Base-by-base conservation (phyloP, 768 basidiomycete species). In the Roridomyces roridus region DNA sequence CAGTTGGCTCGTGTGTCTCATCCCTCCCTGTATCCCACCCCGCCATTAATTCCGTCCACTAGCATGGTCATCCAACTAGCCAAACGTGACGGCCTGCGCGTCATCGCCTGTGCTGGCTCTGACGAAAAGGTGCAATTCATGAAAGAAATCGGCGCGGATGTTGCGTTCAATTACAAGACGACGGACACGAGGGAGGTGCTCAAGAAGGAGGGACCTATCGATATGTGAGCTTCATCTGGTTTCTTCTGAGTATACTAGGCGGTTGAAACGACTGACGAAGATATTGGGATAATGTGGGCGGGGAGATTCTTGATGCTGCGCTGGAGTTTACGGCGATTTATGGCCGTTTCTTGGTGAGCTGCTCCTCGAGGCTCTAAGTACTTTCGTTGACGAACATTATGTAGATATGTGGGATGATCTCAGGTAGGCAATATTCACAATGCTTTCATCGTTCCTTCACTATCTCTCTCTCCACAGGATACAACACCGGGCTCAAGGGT, bases 151-250 rank as follows among this genome's bases (percentile, higher is more conserved):
- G 89, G 88, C 0, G 82, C 83, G 0, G 88, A 91, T 62, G 79
- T 86, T 10, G 84, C 78, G 0, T 89, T 89, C 74, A 89, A 91
- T 68, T 90, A 88, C 73, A 88, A 92, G 77, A 89, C 80, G 0
- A 74, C 74, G 0, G 72, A 74, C 39, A 84, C 82, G 0, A 64
- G 64, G 1, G 81, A 85, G 17, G 72, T 87, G 3, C 71, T 92
- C 28, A 64, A 68, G 61, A 78, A 78, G 56, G 79, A 89, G 61
- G 87, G 87, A 0, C 77, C 77, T 6, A 70, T 81, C 26, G 73
- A 81, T 49, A 68, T 80, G 77, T 78, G 54, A n/a, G n/a, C n/a
- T n/a, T n/a, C n/a, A n/a, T n/a, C n/a, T 10, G 15, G 45, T 29
- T 21, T 5, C 42, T 34, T 37, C 15, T 44, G 29, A 24, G 12